Evolutionary conservation across 1,284 basidiomycete species (phyloP), one percentile per base, ranked within the genome.

Genomic region (Phenoliferia sp.): DNA sequence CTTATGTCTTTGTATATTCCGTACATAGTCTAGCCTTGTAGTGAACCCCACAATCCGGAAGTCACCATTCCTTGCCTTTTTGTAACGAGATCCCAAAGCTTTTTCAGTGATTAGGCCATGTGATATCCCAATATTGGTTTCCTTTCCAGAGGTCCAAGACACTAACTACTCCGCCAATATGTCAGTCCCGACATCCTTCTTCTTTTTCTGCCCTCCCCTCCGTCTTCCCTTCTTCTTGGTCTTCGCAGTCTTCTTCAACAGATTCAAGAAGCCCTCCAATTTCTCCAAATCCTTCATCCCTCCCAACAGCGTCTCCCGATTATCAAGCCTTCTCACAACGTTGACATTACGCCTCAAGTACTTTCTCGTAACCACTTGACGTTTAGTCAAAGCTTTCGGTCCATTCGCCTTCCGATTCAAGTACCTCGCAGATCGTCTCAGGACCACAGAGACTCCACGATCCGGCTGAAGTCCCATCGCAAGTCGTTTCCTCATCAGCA

Each of bases 391-490:
- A 28, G 36, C 26, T 26, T 10, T 59, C n/a, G 12, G 5, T 9
- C 29, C 22, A 10, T 22, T 12, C 33, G 10, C 33, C 15, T 61
- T 33, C 33, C 54, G 61, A 7, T 29, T n/a, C 64, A 63, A 1
- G 66, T 64, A 72, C 12, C 28, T 48, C 15, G 36, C 48, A 17
- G 66, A 65, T 3, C 64, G 64, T 29, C 36, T 35, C 22, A 15
- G 22, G 26, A 22, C 1, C 2, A 28, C 32, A 31, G 56, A 31
- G 29, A 73, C 57, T 2, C 64, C 57, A 5, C 19, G 22, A 54
- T 73, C 71, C 15, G 71, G 71, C 2, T 64, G 61, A 28, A 73
- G 55, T 3, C 71, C 71, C 5, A 34, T 44, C 3, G 44, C 31
- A 26, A 73, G 50, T 26, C 60, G 60, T 4, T 31, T 22, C 35